phyloP scores from a whole-genome alignment of 192 early-diverging fungal species.

The Coemansia sp. region DNA sequence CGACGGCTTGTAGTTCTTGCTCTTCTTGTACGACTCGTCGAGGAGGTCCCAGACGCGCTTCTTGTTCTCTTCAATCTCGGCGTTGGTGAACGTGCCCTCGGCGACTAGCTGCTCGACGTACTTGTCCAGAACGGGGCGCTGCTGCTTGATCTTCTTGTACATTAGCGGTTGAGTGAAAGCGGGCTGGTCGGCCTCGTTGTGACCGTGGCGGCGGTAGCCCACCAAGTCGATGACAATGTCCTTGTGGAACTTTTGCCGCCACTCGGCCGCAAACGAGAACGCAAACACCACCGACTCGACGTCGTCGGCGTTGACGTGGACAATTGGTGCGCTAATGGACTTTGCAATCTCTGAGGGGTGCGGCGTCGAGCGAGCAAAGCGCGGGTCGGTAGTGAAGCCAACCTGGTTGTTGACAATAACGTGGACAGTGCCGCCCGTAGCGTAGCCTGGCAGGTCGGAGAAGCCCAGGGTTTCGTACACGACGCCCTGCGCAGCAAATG shows the following conservation, averaged over 20 bases:
- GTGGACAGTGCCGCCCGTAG: conserved; percentile 96
- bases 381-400: conserved; percentile 98
- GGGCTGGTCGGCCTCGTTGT: conserved; percentile 99
- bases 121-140: conserved; percentile 78
- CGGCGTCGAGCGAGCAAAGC: conserved; percentile 89
- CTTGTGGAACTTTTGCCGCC: conserved; percentile 93
- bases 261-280: conserved; percentile 92
- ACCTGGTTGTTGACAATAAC: conserved; percentile 99
- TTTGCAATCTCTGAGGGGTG: conserved; percentile 99
- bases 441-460: conserved; percentile 91
- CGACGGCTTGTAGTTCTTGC: conserved; percentile 86
- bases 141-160: conserved; percentile 88
- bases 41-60: conserved; percentile 88
- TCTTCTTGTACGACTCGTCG: conserved; percentile 88
- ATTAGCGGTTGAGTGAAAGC: conserved; percentile 98
- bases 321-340: conserved; percentile 92
- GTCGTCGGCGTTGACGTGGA: conserved; percentile 99
- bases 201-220: conserved; percentile 96
- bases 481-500: conserved; percentile 96
- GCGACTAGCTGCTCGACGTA: conserved; percentile 81
- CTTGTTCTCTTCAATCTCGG: conserved; percentile 86
- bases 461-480: conserved; percentile 98
- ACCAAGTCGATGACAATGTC: conserved; percentile 97
- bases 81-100: conserved; percentile 81
- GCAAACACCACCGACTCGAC: conserved; percentile 94